phyloP scores from a whole-genome alignment of 257 asterid genomes.

The Echium plantagineum region DNA sequence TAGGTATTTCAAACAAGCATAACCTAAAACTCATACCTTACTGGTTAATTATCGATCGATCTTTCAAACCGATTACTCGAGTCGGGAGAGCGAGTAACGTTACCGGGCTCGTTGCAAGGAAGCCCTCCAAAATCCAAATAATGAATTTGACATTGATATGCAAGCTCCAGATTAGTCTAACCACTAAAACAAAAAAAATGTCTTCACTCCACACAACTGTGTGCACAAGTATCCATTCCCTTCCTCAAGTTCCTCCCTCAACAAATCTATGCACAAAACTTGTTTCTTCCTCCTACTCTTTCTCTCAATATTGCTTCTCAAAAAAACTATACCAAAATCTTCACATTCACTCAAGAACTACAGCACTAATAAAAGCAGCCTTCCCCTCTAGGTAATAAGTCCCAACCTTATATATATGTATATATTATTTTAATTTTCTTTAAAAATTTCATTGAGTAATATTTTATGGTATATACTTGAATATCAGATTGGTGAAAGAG shows the following conservation, averaged over 20 bases:
- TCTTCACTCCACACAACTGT: slow-evolving; percentile 17
- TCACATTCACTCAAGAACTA: slow-evolving; percentile 13
- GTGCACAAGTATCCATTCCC: slow-evolving; percentile 14
- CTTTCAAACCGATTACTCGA: too few relatives aligned
- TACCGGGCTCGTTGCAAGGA: too few relatives aligned
- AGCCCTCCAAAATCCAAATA: too few relatives aligned
- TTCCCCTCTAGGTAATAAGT: slow-evolving; percentile 35
- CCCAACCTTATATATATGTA: neutral
- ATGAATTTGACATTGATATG: too few relatives aligned
- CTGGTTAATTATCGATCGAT: too few relatives aligned
- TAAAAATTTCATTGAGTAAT: too few relatives aligned
- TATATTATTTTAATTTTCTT: neutral
- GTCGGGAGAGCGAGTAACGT: too few relatives aligned
- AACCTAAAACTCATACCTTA: too few relatives aligned
- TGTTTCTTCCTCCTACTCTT: neutral
- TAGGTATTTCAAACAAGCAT: too few relatives aligned
- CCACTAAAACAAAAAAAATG: slow-evolving; percentile 13
- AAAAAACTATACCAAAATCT: slow-evolving; percentile 12
- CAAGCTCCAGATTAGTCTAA: too few relatives aligned
- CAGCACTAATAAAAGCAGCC: slow-evolving; percentile 16
- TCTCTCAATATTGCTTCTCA: slow-evolving; percentile 2
- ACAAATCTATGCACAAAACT: neutral
- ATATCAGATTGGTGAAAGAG: slow-evolving; percentile 33
- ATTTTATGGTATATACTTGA: neutral
- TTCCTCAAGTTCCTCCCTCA: neutral